Evolutionary conservation across 345 rosid genomes (phyloP).

Genomic region (Erucastrum elatum): DNA sequence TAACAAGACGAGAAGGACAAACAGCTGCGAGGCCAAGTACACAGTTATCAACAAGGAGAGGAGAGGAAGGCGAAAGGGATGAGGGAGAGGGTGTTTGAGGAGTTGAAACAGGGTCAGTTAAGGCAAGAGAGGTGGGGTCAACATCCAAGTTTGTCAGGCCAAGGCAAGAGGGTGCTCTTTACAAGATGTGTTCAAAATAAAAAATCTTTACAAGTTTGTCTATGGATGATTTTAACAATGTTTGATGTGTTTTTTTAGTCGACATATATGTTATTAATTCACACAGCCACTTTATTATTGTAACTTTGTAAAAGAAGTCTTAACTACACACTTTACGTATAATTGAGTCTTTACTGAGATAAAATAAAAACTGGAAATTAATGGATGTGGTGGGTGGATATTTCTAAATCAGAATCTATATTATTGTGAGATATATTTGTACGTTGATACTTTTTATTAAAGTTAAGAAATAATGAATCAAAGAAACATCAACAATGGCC

Average conservation of each 20-base stretch:
- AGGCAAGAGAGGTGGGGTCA: too few relatives aligned
- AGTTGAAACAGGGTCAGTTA: too few relatives aligned
- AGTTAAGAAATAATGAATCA: background rate
- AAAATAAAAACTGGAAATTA: slow-evolving; percentile 1
- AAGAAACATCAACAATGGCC: slow-evolving; percentile 5
- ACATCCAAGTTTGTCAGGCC: too few relatives aligned
- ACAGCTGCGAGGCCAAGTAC: too few relatives aligned
- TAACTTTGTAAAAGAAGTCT: background rate
- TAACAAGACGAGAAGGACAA: too few relatives aligned
- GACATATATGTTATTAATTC: background rate
- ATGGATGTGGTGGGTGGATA: background rate
- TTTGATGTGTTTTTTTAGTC: slow-evolving; percentile 4
- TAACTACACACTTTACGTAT: background rate
- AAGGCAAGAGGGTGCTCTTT: too few relatives aligned
- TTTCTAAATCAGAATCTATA: background rate
- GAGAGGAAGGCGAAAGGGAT: too few relatives aligned
- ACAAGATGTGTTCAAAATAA: background rate
- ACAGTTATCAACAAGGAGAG: too few relatives aligned
- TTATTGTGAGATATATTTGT: background rate
- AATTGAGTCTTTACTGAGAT: background rate
- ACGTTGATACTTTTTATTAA: background rate
- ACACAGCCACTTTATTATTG: background rate
- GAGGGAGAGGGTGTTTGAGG: too few relatives aligned
- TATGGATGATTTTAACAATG: background rate
- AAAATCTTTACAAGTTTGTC: background rate